Conservation (phyloP, 1,139 yeast species). For the Diutina ranongensis region DNA sequence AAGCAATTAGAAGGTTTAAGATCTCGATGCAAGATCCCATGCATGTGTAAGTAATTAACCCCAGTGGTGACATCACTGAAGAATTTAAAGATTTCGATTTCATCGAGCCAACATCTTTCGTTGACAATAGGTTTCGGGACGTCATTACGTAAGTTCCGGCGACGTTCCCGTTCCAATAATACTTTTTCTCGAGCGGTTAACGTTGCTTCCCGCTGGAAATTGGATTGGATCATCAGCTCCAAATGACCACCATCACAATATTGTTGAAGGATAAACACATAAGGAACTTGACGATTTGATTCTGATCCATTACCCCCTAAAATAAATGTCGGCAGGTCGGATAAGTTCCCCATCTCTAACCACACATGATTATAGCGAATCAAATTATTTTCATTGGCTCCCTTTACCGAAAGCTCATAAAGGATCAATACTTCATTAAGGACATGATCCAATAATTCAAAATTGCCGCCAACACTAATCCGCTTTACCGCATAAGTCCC, state of each 20-base stretch:
- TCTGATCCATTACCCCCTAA: constrained; percentile 13
- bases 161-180: constrained; percentile 15
- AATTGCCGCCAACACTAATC: constrained; percentile 71
- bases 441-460: constrained; percentile 55
- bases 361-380: constrained; percentile 87
- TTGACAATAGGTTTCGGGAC: background rate
- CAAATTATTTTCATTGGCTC: constrained; percentile 42
- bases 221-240: constrained; percentile 48
- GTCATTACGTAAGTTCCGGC: constrained; percentile 9
- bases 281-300: constrained; percentile 39
- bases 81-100: constrained; percentile 43
- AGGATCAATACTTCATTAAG: constrained; percentile 66
- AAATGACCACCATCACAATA: constrained; percentile 83
- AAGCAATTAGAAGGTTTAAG: constrained; percentile 82
- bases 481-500: constrained; percentile 80
- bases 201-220: constrained; percentile 15
- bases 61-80: constrained; percentile 61
- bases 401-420: constrained; percentile 31
- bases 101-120: constrained; percentile 17
- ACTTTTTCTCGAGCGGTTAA: constrained; percentile 20
- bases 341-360: constrained; percentile 63
- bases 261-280: constrained; percentile 75
- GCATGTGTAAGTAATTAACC: constrained; percentile 56
- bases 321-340: constrained; percentile 27
- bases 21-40: constrained; percentile 76